These are phyloP conservation scores for Babesia gibsoni DNA, from an alignment of 169 alveolate genomes.

Conservation along the genomic window DNA sequence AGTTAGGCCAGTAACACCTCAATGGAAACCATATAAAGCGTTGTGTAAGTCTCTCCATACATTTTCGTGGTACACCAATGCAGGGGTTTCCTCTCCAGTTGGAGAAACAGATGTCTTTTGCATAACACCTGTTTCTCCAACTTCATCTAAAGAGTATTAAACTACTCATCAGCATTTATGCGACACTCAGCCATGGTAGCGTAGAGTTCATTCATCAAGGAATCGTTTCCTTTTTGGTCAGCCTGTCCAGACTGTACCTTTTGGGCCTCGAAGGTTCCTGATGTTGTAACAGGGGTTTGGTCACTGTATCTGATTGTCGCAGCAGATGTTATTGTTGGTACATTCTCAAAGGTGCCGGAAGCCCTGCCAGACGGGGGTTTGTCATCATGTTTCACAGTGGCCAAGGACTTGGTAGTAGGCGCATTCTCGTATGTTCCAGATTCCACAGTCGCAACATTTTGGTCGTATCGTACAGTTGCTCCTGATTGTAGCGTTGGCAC, in stretches of 20 bases:
- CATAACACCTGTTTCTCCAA: neutral
- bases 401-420: constrained; percentile 15
- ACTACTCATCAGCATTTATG: neutral
- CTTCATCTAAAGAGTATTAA: neutral
- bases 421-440: constrained; percentile 26
- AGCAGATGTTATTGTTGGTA: constrained; percentile 28
- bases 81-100: too few relatives aligned
- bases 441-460: neutral
- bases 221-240: constrained; percentile 9
- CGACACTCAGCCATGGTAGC: constrained; percentile 65
- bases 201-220: constrained; percentile 52
- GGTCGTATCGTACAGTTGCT: neutral
- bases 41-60: too few relatives aligned
- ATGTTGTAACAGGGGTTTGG: neutral
- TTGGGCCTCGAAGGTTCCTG: constrained; percentile 63
- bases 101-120: too few relatives aligned
- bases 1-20: too few relatives aligned
- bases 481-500: neutral
- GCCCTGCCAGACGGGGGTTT: neutral
- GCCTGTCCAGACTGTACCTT: constrained; percentile 26
- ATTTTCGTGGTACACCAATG: too few relatives aligned
- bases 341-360: constrained; percentile 42
- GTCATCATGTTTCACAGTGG: constrained; percentile 11
- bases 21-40: too few relatives aligned
- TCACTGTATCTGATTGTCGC: constrained; percentile 45